Conservation (phyloP, 192 early-diverging fungal species). For the Entomortierella parvispora region DNA sequence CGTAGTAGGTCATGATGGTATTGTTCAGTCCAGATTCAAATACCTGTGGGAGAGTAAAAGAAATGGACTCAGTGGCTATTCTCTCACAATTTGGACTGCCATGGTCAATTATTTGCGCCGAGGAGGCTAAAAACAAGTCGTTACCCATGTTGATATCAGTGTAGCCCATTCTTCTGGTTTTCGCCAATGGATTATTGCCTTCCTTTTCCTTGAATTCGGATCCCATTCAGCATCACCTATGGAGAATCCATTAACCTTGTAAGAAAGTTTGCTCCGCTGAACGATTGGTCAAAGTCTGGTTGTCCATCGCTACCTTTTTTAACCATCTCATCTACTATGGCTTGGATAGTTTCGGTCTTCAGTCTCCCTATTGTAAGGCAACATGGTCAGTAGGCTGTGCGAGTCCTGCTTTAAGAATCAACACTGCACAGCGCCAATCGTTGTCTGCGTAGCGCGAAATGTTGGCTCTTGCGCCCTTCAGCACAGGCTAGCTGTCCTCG, state of each 20-base stretch:
- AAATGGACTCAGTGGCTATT: conserved; percentile 1
- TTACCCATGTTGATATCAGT: conserved; percentile 85
- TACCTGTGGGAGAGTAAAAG: conserved; percentile 54
- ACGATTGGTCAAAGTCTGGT: too few relatives aligned
- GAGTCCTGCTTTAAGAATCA: too few relatives aligned
- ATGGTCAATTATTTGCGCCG: not conserved
- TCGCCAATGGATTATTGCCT: conserved; percentile 85
- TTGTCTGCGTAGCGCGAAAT: too few relatives aligned
- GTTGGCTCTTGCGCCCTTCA: too few relatives aligned
- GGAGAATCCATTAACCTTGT: not conserved
- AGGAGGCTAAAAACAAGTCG: not conserved
- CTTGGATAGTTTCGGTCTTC: conserved; percentile 71
- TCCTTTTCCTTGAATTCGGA: conserved; percentile 52
- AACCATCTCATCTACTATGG: conserved; percentile 80
- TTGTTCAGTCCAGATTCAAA: conserved; percentile 78
- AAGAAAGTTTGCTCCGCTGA: too few relatives aligned
- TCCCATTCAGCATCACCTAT: conserved; percentile 70
- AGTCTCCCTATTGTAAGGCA: conserved; percentile 59
- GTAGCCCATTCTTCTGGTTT: conserved; percentile 92
- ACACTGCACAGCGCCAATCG: too few relatives aligned
- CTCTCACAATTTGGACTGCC: not conserved
- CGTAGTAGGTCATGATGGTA: conserved; percentile 87
- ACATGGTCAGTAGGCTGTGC: too few relatives aligned
- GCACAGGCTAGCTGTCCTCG: too few relatives aligned
- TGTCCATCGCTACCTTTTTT: conserved; percentile 69